Base-by-base conservation (phyloP, 345 rosid species). In the Melaleuca quinquenervia region DNA sequence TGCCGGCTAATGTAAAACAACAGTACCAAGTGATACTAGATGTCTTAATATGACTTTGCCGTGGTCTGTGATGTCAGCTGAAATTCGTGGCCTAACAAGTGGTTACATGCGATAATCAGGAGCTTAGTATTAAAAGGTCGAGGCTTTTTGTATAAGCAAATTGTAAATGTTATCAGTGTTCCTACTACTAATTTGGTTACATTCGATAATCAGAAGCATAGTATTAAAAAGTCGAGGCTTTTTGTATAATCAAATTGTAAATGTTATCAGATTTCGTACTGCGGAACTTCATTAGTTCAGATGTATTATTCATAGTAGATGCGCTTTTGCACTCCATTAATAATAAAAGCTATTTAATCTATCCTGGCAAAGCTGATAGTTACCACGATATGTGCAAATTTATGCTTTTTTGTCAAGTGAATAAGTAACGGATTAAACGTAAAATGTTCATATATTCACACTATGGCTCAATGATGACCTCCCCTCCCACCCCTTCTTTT, bases 261-360 rank as follows among this genome's bases (percentile, higher is more conserved):
- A n/a, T 6, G 16, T 12, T 12, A 58, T 3, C 0, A 18, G 8
- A 7, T 6, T 58, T 1, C 27, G 12, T n/a, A 3, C 8, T 3
- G 6, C 13, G 3, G 32, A 58, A 58, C 3, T 5, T n/a, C 13
- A 58, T n/a, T 12, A 58, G 70, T 58, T 32, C 36, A 1, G n/a
- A 58, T 26, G 26, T 14, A 7, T 58, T 58, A 6, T n/a, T 5
- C n/a, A 58, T 58, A 11, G 7, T 6, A 26, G 64, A 58, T 26
- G 11, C 32, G 5, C 64, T 58, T 6, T n/a, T n/a, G 64, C 64
- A 26, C 32, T 58, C 11, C 3, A 26, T 26, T 56, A 56, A 56
- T 56, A 56, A 26, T 56, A 56, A 11, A 26, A 26, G 32, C 64
- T 58, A 58, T 58, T 58, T 26, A 58, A 58, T 58, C 32, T 58